Conservation (phyloP, 192 early-diverging fungal genomes). For the Jimgerdemannia flammicorona region DNA sequence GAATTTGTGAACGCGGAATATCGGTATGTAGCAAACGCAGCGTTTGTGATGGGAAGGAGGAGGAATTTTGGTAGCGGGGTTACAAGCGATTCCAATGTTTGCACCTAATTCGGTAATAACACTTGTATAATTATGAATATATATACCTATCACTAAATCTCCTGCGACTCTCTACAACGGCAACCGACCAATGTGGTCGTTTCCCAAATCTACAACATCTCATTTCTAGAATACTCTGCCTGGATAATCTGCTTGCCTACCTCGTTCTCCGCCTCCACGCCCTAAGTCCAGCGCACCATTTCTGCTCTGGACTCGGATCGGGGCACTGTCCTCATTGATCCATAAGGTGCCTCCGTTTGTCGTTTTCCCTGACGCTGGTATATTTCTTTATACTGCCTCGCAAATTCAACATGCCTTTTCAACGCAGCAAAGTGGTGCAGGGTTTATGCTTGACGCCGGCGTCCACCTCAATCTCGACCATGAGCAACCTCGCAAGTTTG, state of each 20-base stretch:
- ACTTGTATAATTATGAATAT: constrained; percentile 8
- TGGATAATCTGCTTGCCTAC: constrained; percentile 72
- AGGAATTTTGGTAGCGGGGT: too few relatives aligned
- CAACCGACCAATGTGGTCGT: constrained; percentile 87
- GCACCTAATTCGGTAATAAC: not conserved
- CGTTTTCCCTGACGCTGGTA: not conserved
- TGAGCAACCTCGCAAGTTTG: too few relatives aligned
- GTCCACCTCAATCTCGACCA: too few relatives aligned
- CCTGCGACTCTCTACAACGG: constrained; percentile 85
- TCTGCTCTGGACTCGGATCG: constrained; percentile 43
- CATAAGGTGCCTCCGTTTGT: constrained; percentile 62
- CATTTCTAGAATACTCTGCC: constrained; percentile 71
- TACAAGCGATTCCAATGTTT: not conserved
- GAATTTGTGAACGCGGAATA: constrained; percentile 74
- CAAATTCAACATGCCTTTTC: too few relatives aligned
- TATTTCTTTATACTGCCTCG: too few relatives aligned
- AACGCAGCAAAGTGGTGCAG: too few relatives aligned
- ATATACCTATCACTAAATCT: constrained; percentile 25
- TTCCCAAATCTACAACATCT: constrained; percentile 69
- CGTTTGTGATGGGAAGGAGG: not conserved
- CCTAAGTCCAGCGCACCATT: constrained; percentile 41
- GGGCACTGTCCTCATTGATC: constrained; percentile 47
- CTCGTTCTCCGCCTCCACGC: constrained; percentile 48
- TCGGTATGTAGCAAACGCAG: constrained; percentile 31
- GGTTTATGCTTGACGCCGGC: too few relatives aligned